Conservation (phyloP, 2,329 filamentous ascomycete species). For the Coniochaeta hoffmannii region DNA sequence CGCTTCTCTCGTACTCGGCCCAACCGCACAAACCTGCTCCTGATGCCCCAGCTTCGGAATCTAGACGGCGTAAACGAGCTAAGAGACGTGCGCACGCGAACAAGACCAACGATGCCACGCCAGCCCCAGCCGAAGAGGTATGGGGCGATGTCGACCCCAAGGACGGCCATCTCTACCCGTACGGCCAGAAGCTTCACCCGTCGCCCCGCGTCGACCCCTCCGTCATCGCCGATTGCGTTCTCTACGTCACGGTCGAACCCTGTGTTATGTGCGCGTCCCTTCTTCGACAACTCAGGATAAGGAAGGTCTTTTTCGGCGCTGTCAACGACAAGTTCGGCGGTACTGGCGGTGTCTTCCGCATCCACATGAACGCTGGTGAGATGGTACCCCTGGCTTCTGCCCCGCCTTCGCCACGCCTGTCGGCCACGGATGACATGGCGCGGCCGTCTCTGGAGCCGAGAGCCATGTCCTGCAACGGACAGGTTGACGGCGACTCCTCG, state of each 20-base stretch:
- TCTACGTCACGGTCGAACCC: conserved; percentile 97
- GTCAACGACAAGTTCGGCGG: conserved; percentile 96
- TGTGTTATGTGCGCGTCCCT: conserved; percentile 98
- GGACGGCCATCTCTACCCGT: conserved; percentile 52
- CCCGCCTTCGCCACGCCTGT: conserved; percentile 23
- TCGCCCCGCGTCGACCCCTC: conserved; percentile 53
- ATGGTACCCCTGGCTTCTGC: conserved; percentile 26
- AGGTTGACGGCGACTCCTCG: conserved; percentile 3
- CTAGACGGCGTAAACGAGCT: conserved; percentile 2
- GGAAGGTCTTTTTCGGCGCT: conserved; percentile 89
- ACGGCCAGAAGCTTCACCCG: conserved; percentile 51
- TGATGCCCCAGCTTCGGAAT: conserved; percentile 1
- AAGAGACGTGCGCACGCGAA: conserved; percentile 9
- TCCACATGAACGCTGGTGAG: conserved; percentile 57
- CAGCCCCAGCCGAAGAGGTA: conserved; percentile 4
- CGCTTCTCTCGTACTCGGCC: conserved; percentile 38
- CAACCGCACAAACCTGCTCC: conserved; percentile 19
- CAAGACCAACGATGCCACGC: conserved; percentile 14
- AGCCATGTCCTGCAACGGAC: conserved; percentile 10
- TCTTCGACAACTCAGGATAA: conserved; percentile 79
- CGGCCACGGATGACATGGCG: conserved; percentile 17
- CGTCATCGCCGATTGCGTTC: conserved; percentile 62
- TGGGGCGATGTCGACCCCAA: conserved; percentile 46
- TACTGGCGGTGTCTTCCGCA: conserved; percentile 83
- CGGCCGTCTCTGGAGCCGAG: conserved; percentile 15